These are phyloP conservation scores for Sergeia podlipaevii DNA, from an alignment of 208 protist species.

Conservation along the genomic window DNA sequence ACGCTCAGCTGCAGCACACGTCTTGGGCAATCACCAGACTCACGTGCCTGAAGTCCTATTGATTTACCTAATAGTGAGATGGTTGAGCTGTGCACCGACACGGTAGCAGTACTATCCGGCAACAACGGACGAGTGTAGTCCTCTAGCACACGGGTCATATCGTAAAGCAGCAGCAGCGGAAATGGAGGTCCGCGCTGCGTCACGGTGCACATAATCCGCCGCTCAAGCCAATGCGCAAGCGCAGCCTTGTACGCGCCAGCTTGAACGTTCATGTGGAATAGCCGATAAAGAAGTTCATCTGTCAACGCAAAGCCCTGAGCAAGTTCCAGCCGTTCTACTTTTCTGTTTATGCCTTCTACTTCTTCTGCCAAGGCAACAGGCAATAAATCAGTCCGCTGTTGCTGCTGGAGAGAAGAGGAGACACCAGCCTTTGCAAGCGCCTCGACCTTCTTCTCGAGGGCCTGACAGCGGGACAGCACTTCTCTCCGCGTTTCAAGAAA, in stretches of 20 bases:
- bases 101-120: slow-evolving; percentile 17
- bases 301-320: slow-evolving; percentile 58
- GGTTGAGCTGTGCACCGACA: too few species aligned
- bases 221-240: slow-evolving; percentile 24
- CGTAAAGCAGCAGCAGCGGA: slow-evolving; percentile 25
- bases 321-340: slow-evolving; percentile 31
- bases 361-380: slow-evolving; percentile 42
- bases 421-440: neutral
- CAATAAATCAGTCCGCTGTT: slow-evolving; percentile 6
- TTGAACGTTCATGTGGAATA: slow-evolving; percentile 46
- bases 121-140: slow-evolving; percentile 17
- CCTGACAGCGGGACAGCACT: slow-evolving; percentile 17
- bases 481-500: slow-evolving; percentile 46
- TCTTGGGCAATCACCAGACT: too few species aligned
- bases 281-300: slow-evolving; percentile 55
- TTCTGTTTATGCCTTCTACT: slow-evolving; percentile 40
- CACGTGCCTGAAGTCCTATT: too few species aligned
- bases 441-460: slow-evolving; percentile 9
- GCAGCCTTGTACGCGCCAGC: slow-evolving; percentile 33
- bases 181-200: slow-evolving; percentile 32
- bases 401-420: neutral
- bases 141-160: slow-evolving; percentile 19
- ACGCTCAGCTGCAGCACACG: too few species aligned
- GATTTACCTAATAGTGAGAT: too few species aligned
- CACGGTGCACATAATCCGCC: slow-evolving; percentile 22